Conservation (phyloP, 2,329 filamentous ascomycete species). For the Fusarium verticillioides region DNA sequence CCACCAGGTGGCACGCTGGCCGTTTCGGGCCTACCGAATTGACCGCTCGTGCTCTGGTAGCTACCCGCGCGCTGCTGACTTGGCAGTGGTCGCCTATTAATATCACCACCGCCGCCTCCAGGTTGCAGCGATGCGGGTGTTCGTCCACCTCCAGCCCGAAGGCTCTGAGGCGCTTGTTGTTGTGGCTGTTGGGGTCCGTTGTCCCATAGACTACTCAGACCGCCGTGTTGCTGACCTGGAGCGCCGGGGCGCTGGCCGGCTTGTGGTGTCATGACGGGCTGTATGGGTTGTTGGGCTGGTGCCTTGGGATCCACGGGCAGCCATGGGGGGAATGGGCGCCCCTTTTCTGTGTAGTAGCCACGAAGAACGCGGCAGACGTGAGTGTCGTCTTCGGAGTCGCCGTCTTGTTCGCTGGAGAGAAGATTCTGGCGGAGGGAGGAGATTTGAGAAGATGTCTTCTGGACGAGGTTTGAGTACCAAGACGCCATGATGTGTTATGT, state of each 20-base stretch:
- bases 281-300: conserved; percentile 60
- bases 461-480: conserved; percentile 81
- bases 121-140: conserved; percentile 45
- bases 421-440: conserved; percentile 76
- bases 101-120: conserved; percentile 43
- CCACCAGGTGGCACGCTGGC: conserved; percentile 47
- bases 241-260: conserved; percentile 66
- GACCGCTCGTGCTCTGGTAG: conserved; percentile 67
- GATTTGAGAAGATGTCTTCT: conserved; percentile 72
- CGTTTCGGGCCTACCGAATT: conserved; percentile 31
- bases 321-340: conserved; percentile 83
- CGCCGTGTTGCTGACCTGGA: conserved; percentile 49
- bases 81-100: conserved; percentile 49
- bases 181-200: conserved; percentile 49
- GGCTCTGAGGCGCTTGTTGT: conserved; percentile 54
- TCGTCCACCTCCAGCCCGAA: conserved; percentile 56
- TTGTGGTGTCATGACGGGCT: conserved; percentile 63
- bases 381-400: conserved; percentile 87
- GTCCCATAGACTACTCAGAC: conserved; percentile 70
- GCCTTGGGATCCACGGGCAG: conserved; percentile 87
- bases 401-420: conserved; percentile 72
- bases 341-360: conserved; percentile 92
- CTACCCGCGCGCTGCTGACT: conserved; percentile 66
- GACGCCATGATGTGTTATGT: conserved; percentile 68
- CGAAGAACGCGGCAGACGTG: conserved; percentile 94